Base-by-base conservation (phyloP, 2,329 filamentous ascomycete genomes). In the Exophiala sp. region DNA sequence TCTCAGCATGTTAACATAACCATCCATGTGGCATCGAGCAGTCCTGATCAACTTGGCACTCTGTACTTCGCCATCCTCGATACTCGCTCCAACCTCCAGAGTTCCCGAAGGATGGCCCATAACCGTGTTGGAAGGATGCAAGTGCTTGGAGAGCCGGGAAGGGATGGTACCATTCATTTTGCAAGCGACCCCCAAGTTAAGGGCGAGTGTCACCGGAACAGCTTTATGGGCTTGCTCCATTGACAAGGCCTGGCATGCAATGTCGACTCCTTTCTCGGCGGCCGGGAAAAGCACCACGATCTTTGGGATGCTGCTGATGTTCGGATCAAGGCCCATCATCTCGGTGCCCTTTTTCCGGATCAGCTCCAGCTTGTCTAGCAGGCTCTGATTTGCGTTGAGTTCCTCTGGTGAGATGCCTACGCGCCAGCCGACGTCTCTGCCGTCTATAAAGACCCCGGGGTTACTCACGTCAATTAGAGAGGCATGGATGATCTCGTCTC, bases 241-340 rank as follows among this genome's bases (percentile, higher is more conserved):
- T 1, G 75, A 79, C 45, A 80, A 65, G 14, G 74, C 73, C n/a
- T 73, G 66, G n/a, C 70, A 71, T 1, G 73, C 62, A 2, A 72
- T 55, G 58, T 74, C 68, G 5, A 51, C 11, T 10, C 30, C 30
- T 8, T 53, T 43, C 2, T 74, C 75, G 1, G 82, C 71, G 13
- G 83, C 66, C 11, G 74, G 77, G 30, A 86, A 79, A 62, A 86
- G 84, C 1, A 83, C 82, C 1, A 85, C 76, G 1, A 78, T 79
- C 0, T 76, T 73, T 0, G 75, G 73, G 5, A 75, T 75, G 1
- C 66, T 66, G 1, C 67, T 66, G 10, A 68, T 65, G 0, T 69
- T 64, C 3, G 63, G 58, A 6, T 74, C 72, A 40, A 86, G 68
- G 0, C 81, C 81, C 82, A 86, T 86, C 19, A 68, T 70, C 0